Evolutionary conservation across 208 protist species (phyloP).

Genomic region (Crithidia expoeki): DNA sequence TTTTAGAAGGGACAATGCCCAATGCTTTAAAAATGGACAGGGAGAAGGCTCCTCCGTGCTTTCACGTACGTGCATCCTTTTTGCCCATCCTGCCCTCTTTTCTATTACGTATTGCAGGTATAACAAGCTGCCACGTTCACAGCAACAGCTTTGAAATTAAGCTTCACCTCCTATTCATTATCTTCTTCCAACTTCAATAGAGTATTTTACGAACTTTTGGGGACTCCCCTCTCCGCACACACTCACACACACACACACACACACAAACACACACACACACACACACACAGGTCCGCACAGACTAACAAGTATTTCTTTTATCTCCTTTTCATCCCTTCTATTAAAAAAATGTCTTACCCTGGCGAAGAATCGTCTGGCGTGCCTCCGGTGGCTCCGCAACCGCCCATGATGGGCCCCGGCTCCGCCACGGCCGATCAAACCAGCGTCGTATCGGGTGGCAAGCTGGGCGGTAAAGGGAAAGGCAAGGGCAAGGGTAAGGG

Average conservation of each 20-base stretch:
- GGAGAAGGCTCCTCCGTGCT: too few relatives aligned
- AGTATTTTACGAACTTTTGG: background rate
- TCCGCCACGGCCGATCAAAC: constrained; percentile 86
- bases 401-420: constrained; percentile 69
- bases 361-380: constrained; percentile 49
- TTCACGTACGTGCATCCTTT: too few relatives aligned
- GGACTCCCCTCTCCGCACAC: background rate
- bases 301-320: constrained; percentile 7
- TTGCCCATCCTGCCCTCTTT: too few relatives aligned
- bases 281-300: background rate
- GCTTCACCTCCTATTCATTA: background rate
- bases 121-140: too few relatives aligned
- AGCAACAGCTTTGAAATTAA: background rate
- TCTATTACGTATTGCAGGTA: too few relatives aligned
- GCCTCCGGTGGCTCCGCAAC: constrained; percentile 32
- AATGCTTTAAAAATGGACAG: too few relatives aligned
- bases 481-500: constrained; percentile 81
- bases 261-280: background rate
- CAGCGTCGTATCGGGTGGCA: constrained; percentile 86
- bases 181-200: background rate
- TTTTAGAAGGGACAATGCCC: too few relatives aligned
- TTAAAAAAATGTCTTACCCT: constrained; percentile 67
- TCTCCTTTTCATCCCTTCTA: constrained; percentile 4
- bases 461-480: constrained; percentile 81
- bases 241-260: constrained; percentile 1